Percentiles rank a stretch among this genome's conserved stretches.
These are phyloP conservation scores for Camellia granthamiana DNA, from an alignment of 148 eudicot genomes.

Conservation along the genomic window DNA sequence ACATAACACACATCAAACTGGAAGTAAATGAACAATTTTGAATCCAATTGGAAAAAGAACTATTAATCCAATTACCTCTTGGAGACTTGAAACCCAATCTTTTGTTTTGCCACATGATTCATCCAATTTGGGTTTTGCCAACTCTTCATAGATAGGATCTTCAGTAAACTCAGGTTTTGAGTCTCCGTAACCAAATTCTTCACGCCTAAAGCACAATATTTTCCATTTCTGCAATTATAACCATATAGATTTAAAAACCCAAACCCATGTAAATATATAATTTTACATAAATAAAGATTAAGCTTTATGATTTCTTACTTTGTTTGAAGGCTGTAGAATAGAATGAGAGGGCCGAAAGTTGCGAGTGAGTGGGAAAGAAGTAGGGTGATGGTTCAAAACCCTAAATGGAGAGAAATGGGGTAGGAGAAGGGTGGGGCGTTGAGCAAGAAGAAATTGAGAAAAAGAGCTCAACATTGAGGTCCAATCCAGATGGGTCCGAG, in stretches of 20 bases:
- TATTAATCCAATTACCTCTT: slow-evolving; percentile 38
- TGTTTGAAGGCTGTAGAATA: slow-evolving; percentile 26
- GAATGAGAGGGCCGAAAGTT: slow-evolving; percentile 37
- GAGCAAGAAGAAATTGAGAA: slow-evolving; percentile 43
- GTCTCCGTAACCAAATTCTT: slow-evolving; percentile 45
- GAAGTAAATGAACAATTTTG: not conserved
- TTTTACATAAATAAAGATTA: too few relatives aligned
- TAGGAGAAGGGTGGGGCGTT: slow-evolving; percentile 33
- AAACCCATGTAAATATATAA: not conserved
- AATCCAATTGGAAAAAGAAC: not conserved
- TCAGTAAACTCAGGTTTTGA: slow-evolving; percentile 46
- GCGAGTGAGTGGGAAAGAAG: slow-evolving; percentile 29
- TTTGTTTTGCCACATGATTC: slow-evolving; percentile 28
- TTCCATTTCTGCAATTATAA: slow-evolving; percentile 53
- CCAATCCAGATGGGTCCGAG: not conserved
- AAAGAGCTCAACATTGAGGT: slow-evolving; percentile 59
- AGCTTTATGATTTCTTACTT: slow-evolving; percentile 30
- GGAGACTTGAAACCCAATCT: slow-evolving; percentile 42
- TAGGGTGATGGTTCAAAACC: slow-evolving; percentile 34
- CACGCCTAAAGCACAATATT: slow-evolving; percentile 64
- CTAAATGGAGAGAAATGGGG: slow-evolving; percentile 39
- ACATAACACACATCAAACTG: not conserved
- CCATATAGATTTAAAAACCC: not conserved
- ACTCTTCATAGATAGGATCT: slow-evolving; percentile 45
- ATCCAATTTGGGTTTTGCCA: slow-evolving; percentile 41